Percentiles rank a stretch among this genome's conserved stretches.
Conservation (phyloP, 495 filamentous ascomycete species). For the Aspergillus cavernicola region DNA sequence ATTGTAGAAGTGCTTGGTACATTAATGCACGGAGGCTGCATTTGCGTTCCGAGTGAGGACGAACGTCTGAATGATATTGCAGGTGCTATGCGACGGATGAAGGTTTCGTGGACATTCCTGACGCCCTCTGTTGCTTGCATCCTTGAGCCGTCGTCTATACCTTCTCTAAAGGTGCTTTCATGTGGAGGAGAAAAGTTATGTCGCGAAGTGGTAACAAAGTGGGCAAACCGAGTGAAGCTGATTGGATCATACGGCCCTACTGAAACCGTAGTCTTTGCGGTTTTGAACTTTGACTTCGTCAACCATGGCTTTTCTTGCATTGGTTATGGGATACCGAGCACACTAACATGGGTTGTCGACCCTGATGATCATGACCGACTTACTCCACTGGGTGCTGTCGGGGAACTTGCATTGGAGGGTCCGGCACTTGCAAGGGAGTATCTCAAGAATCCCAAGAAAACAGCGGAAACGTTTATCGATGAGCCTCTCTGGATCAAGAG, state of each 20-base stretch:
- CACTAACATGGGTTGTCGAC: conserved; percentile 54
- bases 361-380: conserved; percentile 44
- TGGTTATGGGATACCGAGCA: conserved; percentile 44
- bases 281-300: conserved; percentile 30
- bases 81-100: conserved; percentile 44
- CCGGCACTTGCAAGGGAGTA: conserved; percentile 50
- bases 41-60: conserved; percentile 60
- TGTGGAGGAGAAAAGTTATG: conserved; percentile 48
- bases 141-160: conserved; percentile 44
- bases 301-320: conserved; percentile 42
- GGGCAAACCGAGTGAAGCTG: conserved; percentile 46
- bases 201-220: conserved; percentile 49
- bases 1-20: conserved; percentile 49
- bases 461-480: conserved; percentile 43
- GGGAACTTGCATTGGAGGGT: conserved; percentile 51
- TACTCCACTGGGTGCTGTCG: conserved; percentile 49
- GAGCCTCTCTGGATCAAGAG: conserved; percentile 33
- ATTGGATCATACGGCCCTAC: conserved; percentile 61
- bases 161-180: conserved; percentile 40
- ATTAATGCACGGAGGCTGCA: conserved; percentile 52
- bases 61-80: conserved; percentile 50
- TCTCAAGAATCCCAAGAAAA: conserved; percentile 50
- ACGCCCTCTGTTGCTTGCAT: conserved; percentile 53
- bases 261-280: conserved; percentile 44
- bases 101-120: conserved; percentile 48